These are phyloP conservation scores for Thalia dealbata DNA, from an alignment of 176 grass and related monocot species.

Conservation along the genomic window DNA sequence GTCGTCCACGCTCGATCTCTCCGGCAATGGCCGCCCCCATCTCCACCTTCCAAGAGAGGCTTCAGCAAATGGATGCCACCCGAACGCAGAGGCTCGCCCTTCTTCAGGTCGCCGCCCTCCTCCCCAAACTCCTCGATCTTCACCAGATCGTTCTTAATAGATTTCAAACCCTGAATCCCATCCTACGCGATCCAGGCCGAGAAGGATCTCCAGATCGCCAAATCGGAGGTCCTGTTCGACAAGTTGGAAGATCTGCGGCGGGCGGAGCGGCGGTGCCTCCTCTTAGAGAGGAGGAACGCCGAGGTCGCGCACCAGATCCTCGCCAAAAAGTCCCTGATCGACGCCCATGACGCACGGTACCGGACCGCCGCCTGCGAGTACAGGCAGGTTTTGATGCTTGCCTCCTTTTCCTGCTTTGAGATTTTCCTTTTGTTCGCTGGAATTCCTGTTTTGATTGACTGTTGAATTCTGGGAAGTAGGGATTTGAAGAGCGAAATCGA, in stretches of 20 bases:
- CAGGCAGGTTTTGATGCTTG: constrained; percentile 9
- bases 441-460: neutral
- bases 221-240: constrained; percentile 36
- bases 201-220: constrained; percentile 56
- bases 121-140: neutral
- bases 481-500: constrained; percentile 47
- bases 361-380: constrained; percentile 25
- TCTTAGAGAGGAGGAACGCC: constrained; percentile 47
- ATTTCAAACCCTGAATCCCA: constrained; percentile 18
- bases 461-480: constrained; percentile 23
- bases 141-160: no score
- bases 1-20: neutral
- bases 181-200: constrained; percentile 36
- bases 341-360: constrained; percentile 30
- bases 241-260: constrained; percentile 35
- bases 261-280: constrained; percentile 48
- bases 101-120: constrained; percentile 32
- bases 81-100: constrained; percentile 56
- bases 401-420: neutral
- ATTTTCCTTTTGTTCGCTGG: neutral
- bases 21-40: constrained; percentile 43
- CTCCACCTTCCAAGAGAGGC: constrained; percentile 59
- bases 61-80: constrained; percentile 69
- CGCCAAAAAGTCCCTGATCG: constrained; percentile 43
- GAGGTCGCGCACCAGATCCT: constrained; percentile 60